phyloP scores from a whole-genome alignment of 2,329 filamentous ascomycete species.

The Neobulgaria alba region DNA sequence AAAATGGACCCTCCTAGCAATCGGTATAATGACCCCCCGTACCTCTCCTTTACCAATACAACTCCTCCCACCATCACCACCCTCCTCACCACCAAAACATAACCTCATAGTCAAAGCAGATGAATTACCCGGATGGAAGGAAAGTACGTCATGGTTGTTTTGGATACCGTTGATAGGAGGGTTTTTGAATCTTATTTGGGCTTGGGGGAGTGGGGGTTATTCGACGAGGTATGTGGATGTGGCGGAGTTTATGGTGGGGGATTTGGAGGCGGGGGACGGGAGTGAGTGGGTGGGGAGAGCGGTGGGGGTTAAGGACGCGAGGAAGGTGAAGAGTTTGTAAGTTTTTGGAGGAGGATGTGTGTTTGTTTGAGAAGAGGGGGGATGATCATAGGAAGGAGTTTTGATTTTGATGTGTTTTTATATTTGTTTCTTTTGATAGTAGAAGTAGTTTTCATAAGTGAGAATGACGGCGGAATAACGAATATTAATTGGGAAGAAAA shows the following conservation, averaged over 20 bases:
- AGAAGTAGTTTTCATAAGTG: no score
- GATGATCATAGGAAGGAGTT: no score
- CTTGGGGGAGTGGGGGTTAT: conserved; percentile 30
- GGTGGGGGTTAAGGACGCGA: conserved; percentile 28
- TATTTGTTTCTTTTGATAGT: no score
- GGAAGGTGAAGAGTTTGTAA: conserved; percentile 7
- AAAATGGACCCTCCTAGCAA: conserved; percentile 33
- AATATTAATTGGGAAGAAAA: no score
- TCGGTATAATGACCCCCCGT: conserved; percentile 31
- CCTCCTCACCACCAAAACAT: conserved; percentile 21
- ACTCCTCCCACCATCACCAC: conserved; percentile 24
- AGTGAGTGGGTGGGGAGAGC: conserved; percentile 27
- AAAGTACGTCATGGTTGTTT: conserved; percentile 7
- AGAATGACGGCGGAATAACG: no score
- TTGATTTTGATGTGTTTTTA: no score
- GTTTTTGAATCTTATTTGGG: conserved; percentile 20
- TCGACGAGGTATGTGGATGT: conserved; percentile 33
- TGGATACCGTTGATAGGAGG: conserved; percentile 25
- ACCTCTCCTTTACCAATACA: conserved; percentile 28
- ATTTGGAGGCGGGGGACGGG: conserved; percentile 28
- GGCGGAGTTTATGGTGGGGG: conserved; percentile 35
- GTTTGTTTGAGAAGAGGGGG: no score
- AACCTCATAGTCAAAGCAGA: conserved; percentile 10
- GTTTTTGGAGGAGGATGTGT: no score
- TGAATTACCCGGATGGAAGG: conserved; percentile 7